phyloP scores from a whole-genome alignment of 805 yeast genomes.

The Wickerhamomyces strasburgensis region DNA sequence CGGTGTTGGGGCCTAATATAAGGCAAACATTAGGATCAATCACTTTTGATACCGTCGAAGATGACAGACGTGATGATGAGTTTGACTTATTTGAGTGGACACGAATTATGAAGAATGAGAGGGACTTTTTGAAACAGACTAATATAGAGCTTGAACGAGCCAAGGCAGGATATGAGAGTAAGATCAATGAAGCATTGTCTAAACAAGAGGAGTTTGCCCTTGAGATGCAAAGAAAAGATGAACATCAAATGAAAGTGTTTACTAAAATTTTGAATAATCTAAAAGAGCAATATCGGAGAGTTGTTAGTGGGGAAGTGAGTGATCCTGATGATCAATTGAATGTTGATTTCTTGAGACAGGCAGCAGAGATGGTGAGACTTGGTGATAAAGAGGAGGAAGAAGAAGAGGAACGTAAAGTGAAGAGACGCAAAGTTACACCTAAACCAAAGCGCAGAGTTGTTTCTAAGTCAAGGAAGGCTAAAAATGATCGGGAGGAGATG shows the following conservation, averaged over 20 bases:
- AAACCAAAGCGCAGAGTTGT: neutral
- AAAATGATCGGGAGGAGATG: neutral
- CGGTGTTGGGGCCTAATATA: constrained; percentile 9
- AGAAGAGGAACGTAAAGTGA: constrained; percentile 1
- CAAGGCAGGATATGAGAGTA: neutral
- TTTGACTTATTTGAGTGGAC: constrained; percentile 23
- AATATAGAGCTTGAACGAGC: constrained; percentile 1
- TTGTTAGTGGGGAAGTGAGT: constrained; percentile 16
- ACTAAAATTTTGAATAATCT: constrained; percentile 20
- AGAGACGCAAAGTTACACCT: neutral
- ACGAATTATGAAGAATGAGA: constrained; percentile 4
- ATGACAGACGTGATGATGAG: constrained; percentile 8
- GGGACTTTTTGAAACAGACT: constrained; percentile 2
- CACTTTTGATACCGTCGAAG: constrained; percentile 3
- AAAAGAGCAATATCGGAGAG: constrained; percentile 14
- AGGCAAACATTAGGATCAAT: constrained; percentile 11
- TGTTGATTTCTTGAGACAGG: constrained; percentile 9
- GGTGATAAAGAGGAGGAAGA: constrained; percentile 1
- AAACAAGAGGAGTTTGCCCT: constrained; percentile 11
- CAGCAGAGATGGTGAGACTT: constrained; percentile 5
- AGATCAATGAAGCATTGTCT: constrained; percentile 1
- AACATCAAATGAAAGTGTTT: constrained; percentile 14
- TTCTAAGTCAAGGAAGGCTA: neutral
- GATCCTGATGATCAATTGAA: constrained; percentile 19
- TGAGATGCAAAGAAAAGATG: constrained; percentile 8